Conservation (phyloP, 768 basidiomycete species). For the Psilocybe cyanescens region DNA sequence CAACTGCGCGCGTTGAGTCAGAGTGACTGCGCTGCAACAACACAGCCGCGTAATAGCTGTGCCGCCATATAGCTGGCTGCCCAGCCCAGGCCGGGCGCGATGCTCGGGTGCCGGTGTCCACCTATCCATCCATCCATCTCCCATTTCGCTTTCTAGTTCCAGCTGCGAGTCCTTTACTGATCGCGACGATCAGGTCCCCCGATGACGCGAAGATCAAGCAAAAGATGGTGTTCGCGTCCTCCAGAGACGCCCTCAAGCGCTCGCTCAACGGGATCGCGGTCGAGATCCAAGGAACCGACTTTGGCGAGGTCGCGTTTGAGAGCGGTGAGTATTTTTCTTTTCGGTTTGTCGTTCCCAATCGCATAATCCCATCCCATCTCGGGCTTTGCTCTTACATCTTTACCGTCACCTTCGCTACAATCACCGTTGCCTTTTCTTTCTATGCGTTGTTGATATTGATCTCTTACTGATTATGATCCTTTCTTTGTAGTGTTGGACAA, state of each 20-base stretch:
- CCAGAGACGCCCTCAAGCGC: constrained; percentile 77
- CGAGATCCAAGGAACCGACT: constrained; percentile 89
- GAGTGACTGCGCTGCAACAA: too few species aligned
- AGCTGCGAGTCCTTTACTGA: constrained; percentile 23
- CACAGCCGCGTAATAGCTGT: too few species aligned
- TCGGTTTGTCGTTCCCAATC: background rate
- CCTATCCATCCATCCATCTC: background rate
- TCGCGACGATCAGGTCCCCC: constrained; percentile 69
- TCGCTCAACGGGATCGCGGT: constrained; percentile 74
- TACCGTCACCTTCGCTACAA: background rate
- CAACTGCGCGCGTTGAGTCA: too few species aligned
- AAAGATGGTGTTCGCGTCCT: constrained; percentile 95
- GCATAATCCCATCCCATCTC: background rate
- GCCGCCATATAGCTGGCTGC: too few species aligned
- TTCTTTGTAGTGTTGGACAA: constrained; percentile 30
- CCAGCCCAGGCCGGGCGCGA: background rate
- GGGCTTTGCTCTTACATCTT: background rate
- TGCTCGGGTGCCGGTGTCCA: background rate
- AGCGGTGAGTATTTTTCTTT: constrained; percentile 52
- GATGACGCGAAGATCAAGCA: constrained; percentile 83
- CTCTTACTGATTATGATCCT: background rate
- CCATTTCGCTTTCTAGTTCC: background rate
- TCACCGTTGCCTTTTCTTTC: background rate
- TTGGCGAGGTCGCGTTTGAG: constrained; percentile 71
- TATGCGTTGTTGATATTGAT: constrained; percentile 4